Evolutionary conservation across 495 filamentous ascomycete species (phyloP).

Genomic region (Penicillium pulvis): DNA sequence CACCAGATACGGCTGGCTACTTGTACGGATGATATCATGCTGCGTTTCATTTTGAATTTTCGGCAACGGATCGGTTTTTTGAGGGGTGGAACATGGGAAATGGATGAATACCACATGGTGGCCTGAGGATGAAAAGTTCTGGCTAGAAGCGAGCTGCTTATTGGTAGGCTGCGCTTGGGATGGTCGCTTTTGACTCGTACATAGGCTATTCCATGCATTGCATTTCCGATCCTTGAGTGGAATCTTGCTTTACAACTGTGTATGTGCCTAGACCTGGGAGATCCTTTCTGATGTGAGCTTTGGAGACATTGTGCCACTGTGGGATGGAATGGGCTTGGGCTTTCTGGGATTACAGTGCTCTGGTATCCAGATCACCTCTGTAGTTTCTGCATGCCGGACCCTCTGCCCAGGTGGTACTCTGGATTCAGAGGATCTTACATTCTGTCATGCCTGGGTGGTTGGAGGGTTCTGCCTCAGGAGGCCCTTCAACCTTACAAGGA

Average conservation of each 20-base stretch:
- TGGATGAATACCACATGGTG: slow-evolving; percentile 27
- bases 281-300: neutral
- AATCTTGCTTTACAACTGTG: slow-evolving; percentile 13
- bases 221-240: slow-evolving; percentile 35
- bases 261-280: slow-evolving; percentile 2
- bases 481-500: neutral
- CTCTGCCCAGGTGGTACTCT: neutral
- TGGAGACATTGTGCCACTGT: neutral
- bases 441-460: neutral
- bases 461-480: neutral
- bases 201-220: slow-evolving; percentile 37
- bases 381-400: neutral
- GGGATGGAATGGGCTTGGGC: neutral
- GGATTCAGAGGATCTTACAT: neutral
- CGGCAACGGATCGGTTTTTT: slow-evolving; percentile 33
- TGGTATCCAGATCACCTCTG: neutral
- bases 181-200: slow-evolving; percentile 30
- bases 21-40: slow-evolving; percentile 42
- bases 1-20: slow-evolving; percentile 34
- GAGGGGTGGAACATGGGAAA: slow-evolving; percentile 26
- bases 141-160: slow-evolving; percentile 21
- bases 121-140: slow-evolving; percentile 31
- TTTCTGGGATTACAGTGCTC: neutral
- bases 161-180: slow-evolving; percentile 19
- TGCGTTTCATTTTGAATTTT: slow-evolving; percentile 37